Evolutionary conservation across 1,284 basidiomycete species (phyloP), one percentile per base, ranked within the genome.

Genomic region (Bondarzewia mesenterica): DNA sequence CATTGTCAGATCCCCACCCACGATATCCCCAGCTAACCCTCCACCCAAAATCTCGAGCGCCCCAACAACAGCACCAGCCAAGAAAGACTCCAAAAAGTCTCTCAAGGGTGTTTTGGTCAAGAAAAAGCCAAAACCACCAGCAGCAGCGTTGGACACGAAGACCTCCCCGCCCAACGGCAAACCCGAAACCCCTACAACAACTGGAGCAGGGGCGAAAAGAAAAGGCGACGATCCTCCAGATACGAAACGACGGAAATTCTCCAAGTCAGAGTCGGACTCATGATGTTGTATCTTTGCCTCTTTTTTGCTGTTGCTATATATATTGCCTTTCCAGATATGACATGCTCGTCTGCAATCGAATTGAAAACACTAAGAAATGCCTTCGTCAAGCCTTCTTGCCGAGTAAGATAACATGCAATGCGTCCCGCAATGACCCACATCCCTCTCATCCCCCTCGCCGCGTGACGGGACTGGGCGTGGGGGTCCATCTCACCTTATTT

Each of bases 91-190:
- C 20, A 85, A 85, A 62, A 79, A 74, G 54, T 61, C 71, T 6
- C 67, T 89, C 39, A 89, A 87, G 61, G 87, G 87, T 35, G 82
- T 88, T 8, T 67, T 89, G n/a, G 78, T 88, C 43, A 89, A 87
- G 69, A 86, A 82, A 64, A 86, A 80, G 60, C 52, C 67, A 14
- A 84, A 80, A 57, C 48, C 70, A 23, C 46, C 59, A 7, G 46
- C 16, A 8, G 16, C 38, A 16, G 21, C n/a, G 38, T 18, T 18
- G 18, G 38, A n/a, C n/a, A n/a, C n/a, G n/a, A n/a, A n/a, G n/a
- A n/a, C n/a, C n/a, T n/a, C n/a, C n/a, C n/a, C n/a, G n/a, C n/a
- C n/a, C n/a, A n/a, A n/a, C n/a, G n/a, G n/a, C n/a, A 39, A 39
- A 5, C 38, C 38, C 10, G 38, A 10, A 18, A 10, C 21, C 21